Evolutionary conservation across 768 basidiomycete species (phyloP).

Genomic region (Tulasnella sp.): DNA sequence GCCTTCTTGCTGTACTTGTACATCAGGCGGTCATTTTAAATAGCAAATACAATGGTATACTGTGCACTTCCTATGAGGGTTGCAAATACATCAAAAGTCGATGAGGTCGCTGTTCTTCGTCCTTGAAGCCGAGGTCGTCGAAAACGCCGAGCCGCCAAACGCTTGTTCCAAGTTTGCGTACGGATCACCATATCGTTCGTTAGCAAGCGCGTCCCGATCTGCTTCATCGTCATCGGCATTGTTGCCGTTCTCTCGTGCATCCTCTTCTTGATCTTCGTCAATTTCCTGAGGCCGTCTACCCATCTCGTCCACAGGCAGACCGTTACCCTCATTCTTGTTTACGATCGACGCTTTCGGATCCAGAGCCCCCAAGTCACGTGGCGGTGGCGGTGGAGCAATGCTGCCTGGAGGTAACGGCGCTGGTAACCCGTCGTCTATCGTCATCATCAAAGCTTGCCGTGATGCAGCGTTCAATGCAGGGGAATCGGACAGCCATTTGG

Average conservation of each 20-base stretch:
- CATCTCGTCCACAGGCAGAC: not conserved
- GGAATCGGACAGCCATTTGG: constrained; percentile 73
- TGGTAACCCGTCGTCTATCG: not conserved
- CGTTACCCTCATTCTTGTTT: not conserved
- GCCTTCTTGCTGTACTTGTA: not conserved
- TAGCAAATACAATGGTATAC: not conserved
- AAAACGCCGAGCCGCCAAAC: not conserved
- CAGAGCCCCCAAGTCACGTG: constrained; percentile 3
- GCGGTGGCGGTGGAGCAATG: not conserved
- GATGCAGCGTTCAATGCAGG: constrained; percentile 71
- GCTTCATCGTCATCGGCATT: not conserved
- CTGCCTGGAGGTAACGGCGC: not conserved
- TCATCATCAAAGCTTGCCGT: constrained; percentile 4
- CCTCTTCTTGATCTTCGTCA: constrained; percentile 4
- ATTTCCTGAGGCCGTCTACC: not conserved
- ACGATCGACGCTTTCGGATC: not conserved
- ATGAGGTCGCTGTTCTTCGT: not conserved
- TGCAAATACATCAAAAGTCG: not conserved
- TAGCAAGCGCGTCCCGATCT: not conserved
- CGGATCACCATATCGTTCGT: constrained; percentile 4
- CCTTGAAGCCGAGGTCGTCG: not conserved
- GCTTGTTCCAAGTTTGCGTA: constrained; percentile 7
- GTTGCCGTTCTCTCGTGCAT: not conserved
- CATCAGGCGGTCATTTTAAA: not conserved
- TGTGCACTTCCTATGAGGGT: not conserved